Percentiles rank a stretch among this genome's conserved stretches.
phyloP scores from a whole-genome alignment of 805 yeast species.

The Debaryomyces hansenii region DNA sequence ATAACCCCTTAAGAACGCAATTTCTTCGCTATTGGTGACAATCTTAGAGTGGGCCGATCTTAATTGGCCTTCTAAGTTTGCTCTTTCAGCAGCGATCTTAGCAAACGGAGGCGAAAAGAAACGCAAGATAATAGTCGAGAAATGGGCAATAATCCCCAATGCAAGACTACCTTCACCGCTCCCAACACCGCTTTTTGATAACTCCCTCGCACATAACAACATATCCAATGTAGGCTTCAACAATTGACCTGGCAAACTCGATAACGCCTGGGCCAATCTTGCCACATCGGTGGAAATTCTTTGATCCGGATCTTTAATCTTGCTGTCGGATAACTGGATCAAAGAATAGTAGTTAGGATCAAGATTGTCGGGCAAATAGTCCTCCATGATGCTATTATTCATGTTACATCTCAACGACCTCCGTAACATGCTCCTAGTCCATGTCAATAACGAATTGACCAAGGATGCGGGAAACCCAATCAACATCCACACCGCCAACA shows the following conservation, averaged over 20 bases:
- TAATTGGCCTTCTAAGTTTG: constrained; percentile 81
- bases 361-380: constrained; percentile 68
- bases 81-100: constrained; percentile 69
- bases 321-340: constrained; percentile 53
- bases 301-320: constrained; percentile 76
- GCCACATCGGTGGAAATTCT: constrained; percentile 79
- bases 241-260: constrained; percentile 77
- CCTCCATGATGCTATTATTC: constrained; percentile 61
- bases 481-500: constrained; percentile 74
- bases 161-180: constrained; percentile 78
- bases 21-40: constrained; percentile 78
- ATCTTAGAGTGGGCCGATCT: constrained; percentile 81
- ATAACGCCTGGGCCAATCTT: constrained; percentile 67
- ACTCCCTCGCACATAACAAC: constrained; percentile 74
- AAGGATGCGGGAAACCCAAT: constrained; percentile 85
- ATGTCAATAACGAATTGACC: constrained; percentile 68
- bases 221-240: constrained; percentile 83
- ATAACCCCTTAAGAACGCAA: constrained; percentile 83
- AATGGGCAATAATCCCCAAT: constrained; percentile 76
- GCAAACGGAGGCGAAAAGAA: constrained; percentile 90
- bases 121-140: constrained; percentile 71
- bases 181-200: constrained; percentile 63
- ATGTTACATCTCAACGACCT: constrained; percentile 61
- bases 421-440: constrained; percentile 58
- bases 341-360: constrained; percentile 75